A percentile compares a stretch with the other conserved stretches of the same genome.
These are phyloP conservation scores for Aspergillus intermedius DNA, from an alignment of 2,329 filamentous ascomycete species.

Conservation along the genomic window DNA sequence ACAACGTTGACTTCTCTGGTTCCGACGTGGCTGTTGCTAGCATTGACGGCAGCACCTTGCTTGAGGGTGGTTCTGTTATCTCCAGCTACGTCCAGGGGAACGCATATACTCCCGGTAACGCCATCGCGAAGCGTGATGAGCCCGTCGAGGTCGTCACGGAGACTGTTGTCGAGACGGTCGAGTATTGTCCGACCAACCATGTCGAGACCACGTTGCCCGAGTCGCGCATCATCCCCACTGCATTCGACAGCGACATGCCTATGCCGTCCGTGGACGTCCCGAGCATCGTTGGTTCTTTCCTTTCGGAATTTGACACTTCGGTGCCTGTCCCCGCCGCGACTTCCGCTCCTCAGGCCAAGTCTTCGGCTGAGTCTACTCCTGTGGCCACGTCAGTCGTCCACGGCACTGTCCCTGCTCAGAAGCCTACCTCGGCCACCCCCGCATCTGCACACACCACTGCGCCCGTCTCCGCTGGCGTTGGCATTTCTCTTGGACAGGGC, in stretches of 20 bases:
- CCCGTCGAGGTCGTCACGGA: slow-evolving; percentile 17
- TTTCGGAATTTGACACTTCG: neutral
- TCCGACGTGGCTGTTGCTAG: slow-evolving; percentile 61
- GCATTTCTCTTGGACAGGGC: slow-evolving; percentile 1
- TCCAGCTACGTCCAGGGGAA: slow-evolving; percentile 73
- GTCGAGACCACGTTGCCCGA: slow-evolving; percentile 5
- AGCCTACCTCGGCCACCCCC: neutral
- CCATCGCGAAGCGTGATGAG: slow-evolving; percentile 20
- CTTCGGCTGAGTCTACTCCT: slow-evolving; percentile 6
- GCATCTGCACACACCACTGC: neutral
- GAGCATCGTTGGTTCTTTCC: neutral
- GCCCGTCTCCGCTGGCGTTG: slow-evolving; percentile 6
- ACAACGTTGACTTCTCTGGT: slow-evolving; percentile 80
- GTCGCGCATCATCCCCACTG: neutral
- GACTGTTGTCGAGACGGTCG: slow-evolving; percentile 23
- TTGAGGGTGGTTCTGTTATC: slow-evolving; percentile 64
- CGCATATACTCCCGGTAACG: slow-evolving; percentile 48
- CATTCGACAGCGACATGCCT: neutral
- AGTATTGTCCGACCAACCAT: slow-evolving; percentile 14
- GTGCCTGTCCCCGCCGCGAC: slow-evolving; percentile 1
- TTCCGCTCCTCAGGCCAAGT: slow-evolving; percentile 3
- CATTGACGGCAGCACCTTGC: slow-evolving; percentile 52
- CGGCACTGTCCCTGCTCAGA: neutral
- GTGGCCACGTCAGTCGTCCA: neutral
- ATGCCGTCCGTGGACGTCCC: neutral